Evolutionary conservation across 192 early-diverging fungal species (phyloP).

Genomic region (Rhizophagus clarus): DNA sequence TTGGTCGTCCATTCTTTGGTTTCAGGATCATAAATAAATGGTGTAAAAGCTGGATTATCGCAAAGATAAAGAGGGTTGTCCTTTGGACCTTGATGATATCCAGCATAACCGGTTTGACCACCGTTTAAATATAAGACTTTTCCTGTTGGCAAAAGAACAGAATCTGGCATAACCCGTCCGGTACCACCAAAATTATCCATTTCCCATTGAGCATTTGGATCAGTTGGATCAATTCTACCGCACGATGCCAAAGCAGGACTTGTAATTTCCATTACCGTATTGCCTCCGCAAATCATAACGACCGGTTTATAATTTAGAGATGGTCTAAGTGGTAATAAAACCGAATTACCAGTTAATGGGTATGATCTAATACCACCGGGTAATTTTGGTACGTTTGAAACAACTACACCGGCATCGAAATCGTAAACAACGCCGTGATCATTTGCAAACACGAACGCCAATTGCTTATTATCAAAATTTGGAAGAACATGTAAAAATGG

Average conservation of each 20-base stretch:
- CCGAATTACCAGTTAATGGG: conserved; percentile 58
- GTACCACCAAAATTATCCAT: conserved; percentile 53
- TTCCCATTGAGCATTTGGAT: conserved; percentile 48
- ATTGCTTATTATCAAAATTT: conserved; percentile 32
- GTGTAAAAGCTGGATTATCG: conserved; percentile 48
- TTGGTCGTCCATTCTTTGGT: conserved; percentile 36
- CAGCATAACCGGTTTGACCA: conserved; percentile 53
- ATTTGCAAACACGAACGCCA: conserved; percentile 54
- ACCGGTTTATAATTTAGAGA: conserved; percentile 57
- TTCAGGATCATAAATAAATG: conserved; percentile 57
- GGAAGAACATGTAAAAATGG: conserved; percentile 55
- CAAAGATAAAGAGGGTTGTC: conserved; percentile 1
- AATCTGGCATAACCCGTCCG: conserved; percentile 55
- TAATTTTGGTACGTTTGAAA: conserved; percentile 47
- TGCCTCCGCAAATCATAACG: conserved; percentile 66
- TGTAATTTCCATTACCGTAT: conserved; percentile 32
- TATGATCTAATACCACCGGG: conserved; percentile 54
- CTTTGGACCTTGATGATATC: conserved; percentile 38
- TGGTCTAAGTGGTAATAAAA: conserved; percentile 58
- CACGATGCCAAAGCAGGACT: conserved; percentile 47
- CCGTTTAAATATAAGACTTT: conserved; percentile 64
- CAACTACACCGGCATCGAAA: conserved; percentile 39
- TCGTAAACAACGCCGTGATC: conserved; percentile 53
- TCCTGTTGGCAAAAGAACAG: conserved; percentile 53
- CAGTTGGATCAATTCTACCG: conserved; percentile 51